Conservation (phyloP, 371 early-diverging fungal species). For the Gilbertella persicaria region DNA sequence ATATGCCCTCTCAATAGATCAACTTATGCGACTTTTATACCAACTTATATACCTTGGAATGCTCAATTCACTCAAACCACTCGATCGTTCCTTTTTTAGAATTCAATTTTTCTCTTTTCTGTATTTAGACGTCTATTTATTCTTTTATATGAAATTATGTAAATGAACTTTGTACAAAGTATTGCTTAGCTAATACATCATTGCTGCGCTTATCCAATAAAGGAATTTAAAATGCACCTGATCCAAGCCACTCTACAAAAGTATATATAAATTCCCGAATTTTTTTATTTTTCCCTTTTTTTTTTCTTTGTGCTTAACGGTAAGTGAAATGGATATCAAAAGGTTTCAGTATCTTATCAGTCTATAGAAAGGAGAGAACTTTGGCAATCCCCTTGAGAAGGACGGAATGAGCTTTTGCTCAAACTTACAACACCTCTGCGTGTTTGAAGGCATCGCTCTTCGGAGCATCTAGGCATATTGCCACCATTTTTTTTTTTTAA, state of each 20-base stretch:
- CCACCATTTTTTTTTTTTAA: slow-evolving; percentile 32
- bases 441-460: slow-evolving; percentile 45
- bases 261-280: neutral
- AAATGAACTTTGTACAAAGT: no score
- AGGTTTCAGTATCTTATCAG: neutral
- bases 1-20: no score
- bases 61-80: no score
- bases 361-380: slow-evolving; percentile 52
- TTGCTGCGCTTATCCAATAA: no score
- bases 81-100: no score
- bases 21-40: no score
- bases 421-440: slow-evolving; percentile 38
- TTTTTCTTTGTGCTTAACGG: slow-evolving; percentile 31
- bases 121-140: no score
- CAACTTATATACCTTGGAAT: no score
- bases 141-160: no score
- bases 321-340: neutral
- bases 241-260: neutral
- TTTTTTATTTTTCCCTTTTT: slow-evolving; percentile 9
- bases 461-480: slow-evolving; percentile 44
- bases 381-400: slow-evolving; percentile 61
- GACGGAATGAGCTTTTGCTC: slow-evolving; percentile 54
- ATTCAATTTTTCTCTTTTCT: no score
- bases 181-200: no score
- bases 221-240: no score